Conservation (phyloP, 176 grass and related monocot species). For the Elymus sibiricus region DNA sequence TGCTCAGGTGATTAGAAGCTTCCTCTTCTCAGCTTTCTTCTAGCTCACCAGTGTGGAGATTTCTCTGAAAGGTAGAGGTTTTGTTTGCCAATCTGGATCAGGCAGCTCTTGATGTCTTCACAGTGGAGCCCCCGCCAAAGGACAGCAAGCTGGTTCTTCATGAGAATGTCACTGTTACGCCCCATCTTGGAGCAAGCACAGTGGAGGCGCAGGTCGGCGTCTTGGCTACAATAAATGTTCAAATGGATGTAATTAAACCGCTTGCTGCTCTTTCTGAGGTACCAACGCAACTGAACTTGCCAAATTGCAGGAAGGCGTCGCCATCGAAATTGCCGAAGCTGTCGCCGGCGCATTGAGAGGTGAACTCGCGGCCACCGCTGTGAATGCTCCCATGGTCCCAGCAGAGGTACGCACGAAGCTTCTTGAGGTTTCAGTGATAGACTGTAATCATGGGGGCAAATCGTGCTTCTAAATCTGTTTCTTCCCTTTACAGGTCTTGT, state of each 20-base stretch:
- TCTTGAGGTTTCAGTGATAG: neutral
- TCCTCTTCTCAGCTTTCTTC: neutral
- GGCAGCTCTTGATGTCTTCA: slow-evolving; percentile 97
- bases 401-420: slow-evolving; percentile 46
- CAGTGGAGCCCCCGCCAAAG: slow-evolving; percentile 76
- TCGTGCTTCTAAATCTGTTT: neutral
- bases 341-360: slow-evolving; percentile 79
- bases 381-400: slow-evolving; percentile 99
- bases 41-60: neutral
- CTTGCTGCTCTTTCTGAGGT: neutral
- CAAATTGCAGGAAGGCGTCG: slow-evolving; percentile 77
- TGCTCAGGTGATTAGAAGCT: slow-evolving; percentile 65
- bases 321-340: slow-evolving; percentile 92
- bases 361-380: slow-evolving; percentile 76
- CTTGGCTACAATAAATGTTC: neutral
- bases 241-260: neutral
- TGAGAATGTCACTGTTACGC: slow-evolving; percentile 88
- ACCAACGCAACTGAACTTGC: slow-evolving; percentile 20
- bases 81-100: slow-evolving; percentile 40
- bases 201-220: slow-evolving; percentile 86
- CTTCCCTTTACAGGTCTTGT: slow-evolving; percentile 44
- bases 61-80: slow-evolving; percentile 8
- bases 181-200: slow-evolving; percentile 96
- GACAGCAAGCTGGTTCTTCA: slow-evolving; percentile 84
- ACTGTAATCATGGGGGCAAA: neutral